Evolutionary conservation across 768 basidiomycete species (phyloP), one percentile per base, ranked within the genome.

Genomic region (Russula ochroleuca): DNA sequence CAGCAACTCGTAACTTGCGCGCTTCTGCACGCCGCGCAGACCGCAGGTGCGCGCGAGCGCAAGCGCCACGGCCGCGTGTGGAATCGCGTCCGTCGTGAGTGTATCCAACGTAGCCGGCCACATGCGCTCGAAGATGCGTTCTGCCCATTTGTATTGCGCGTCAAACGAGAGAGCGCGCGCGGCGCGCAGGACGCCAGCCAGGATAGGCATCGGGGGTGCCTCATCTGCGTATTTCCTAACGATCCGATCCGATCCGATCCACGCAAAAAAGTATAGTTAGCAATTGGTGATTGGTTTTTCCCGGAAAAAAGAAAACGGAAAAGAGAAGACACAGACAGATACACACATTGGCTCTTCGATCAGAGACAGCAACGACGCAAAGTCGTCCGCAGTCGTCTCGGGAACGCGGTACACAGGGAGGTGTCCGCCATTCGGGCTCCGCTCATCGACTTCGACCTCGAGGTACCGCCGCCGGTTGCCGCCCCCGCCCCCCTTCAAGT

Each of bases 1-100:
- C 5, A 77, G 68, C 40, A 80, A 70, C 62, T 80, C 77, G 63
- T 80, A 79, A 58, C 75, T 78, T 1, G 78, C 78, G 49, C 72
- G 69, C 54, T 76, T 75, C 10, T 75, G 68, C 25, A 78, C 71
- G 1, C 48, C 43, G 9, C 71, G 65, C 3, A 72, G 68, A 23
- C 71, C 66, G 60, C 66, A 75, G 3, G 65, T 21, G 13, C 71
- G 72, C 17, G 74, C 76, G 17, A 79, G 70, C 19, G 68, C 48
- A 19, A 78, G 66, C 2, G 73, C 76, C 25, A 70, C 71, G 1
- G 69, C 70, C 2, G 77, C 75, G 37, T 72, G 57, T 0, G 70
- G 69, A 25, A 70, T 59, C 23, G 15, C 43, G 43, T n/a, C 43
- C 14, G 57, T 57, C n/a, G 63, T 64, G 7, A 76, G 19, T 14